Evolutionary conservation across 768 basidiomycete genomes (phyloP).

Genomic region (Trametes meyenii): DNA sequence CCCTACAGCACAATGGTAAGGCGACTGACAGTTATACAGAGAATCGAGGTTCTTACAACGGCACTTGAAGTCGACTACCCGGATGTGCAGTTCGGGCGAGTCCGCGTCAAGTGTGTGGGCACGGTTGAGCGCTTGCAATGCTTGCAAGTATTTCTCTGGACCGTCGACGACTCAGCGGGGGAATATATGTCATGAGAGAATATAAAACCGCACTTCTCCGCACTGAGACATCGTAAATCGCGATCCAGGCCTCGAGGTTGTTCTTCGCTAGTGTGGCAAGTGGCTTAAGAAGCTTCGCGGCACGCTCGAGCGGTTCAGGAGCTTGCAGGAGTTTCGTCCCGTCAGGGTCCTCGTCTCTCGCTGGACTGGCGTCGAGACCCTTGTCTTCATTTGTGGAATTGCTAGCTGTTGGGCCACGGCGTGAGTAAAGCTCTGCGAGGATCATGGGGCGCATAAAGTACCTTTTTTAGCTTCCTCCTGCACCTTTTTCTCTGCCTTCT

Average conservation of each 20-base stretch:
- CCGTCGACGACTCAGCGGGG: not conserved
- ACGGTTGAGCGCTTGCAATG: slow-evolving; percentile 62
- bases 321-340: slow-evolving; percentile 70
- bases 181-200: no score
- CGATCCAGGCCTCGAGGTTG: slow-evolving; percentile 72
- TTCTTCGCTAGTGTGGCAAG: slow-evolving; percentile 54
- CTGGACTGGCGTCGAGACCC: slow-evolving; percentile 56
- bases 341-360: slow-evolving; percentile 83
- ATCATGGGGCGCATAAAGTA: slow-evolving; percentile 33
- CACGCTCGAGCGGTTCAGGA: slow-evolving; percentile 72
- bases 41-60: slow-evolving; percentile 43
- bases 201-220: slow-evolving; percentile 62
- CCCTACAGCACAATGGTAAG: slow-evolving; percentile 37
- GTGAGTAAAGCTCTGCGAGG: not conserved
- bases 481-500: slow-evolving; percentile 71
- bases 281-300: slow-evolving; percentile 69
- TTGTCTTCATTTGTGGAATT: slow-evolving; percentile 61
- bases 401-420: slow-evolving; percentile 34
- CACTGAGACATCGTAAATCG: slow-evolving; percentile 79
- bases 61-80: slow-evolving; percentile 65
- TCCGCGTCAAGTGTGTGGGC: slow-evolving; percentile 57
- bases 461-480: slow-evolving; percentile 77
- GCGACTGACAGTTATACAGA: not conserved
- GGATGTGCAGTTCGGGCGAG: slow-evolving; percentile 70
- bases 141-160: slow-evolving; percentile 81